Percentiles rank a stretch among this genome's conserved stretches.
Evolutionary conservation across 2,329 filamentous ascomycete species (phyloP).

Genomic region (Xylaria sp.): DNA sequence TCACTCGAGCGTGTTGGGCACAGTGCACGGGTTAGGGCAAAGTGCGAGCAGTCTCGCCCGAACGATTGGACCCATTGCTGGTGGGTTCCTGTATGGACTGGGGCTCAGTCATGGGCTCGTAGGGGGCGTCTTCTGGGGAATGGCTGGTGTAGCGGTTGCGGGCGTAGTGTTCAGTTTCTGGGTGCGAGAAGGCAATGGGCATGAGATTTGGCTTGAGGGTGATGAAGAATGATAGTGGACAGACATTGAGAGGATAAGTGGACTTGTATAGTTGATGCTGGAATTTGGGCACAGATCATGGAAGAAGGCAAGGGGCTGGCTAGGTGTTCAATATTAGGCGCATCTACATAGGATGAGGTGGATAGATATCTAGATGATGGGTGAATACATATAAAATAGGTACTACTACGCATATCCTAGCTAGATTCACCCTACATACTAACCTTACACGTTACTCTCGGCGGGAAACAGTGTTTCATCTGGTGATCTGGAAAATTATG

Average conservation of each 20-base stretch:
- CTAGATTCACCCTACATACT: too few relatives aligned
- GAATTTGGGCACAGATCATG: too few relatives aligned
- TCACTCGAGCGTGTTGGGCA: constrained; percentile 54
- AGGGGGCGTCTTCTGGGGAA: constrained; percentile 63
- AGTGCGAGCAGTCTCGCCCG: constrained; percentile 63
- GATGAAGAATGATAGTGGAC: constrained; percentile 57
- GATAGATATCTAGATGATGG: neutral
- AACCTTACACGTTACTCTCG: too few relatives aligned
- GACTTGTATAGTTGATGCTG: too few relatives aligned
- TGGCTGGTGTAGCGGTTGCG: constrained; percentile 55
- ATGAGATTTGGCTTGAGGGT: constrained; percentile 68
- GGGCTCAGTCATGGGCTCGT: constrained; percentile 63
- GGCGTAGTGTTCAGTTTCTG: constrained; percentile 59
- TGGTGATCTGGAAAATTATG: too few relatives aligned
- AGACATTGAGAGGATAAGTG: too few relatives aligned
- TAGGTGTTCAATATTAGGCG: neutral
- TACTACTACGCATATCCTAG: neutral
- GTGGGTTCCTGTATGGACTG: constrained; percentile 65
- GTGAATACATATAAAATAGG: neutral
- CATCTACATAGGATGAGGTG: neutral
- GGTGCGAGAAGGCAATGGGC: constrained; percentile 66
- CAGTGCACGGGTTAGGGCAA: constrained; percentile 59
- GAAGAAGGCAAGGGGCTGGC: too few relatives aligned
- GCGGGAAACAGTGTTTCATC: too few relatives aligned
- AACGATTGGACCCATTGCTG: constrained; percentile 64